phyloP scores from a whole-genome alignment of 441 rosid genomes.

The Gossypium schwendimanii region DNA sequence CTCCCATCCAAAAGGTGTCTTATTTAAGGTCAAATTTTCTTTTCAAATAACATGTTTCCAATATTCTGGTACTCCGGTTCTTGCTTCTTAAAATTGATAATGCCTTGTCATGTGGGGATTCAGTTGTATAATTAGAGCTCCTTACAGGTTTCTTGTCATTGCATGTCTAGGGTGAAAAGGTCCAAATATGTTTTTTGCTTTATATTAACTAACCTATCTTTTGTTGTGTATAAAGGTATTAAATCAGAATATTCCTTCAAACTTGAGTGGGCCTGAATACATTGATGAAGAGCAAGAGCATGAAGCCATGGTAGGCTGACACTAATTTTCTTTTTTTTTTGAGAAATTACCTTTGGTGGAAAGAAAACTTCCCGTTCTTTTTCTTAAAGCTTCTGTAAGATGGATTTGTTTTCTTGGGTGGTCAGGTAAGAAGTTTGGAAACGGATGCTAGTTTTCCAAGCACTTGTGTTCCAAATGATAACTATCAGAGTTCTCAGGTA shows the following conservation, averaged over 20 bases:
- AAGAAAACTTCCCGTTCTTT: neutral
- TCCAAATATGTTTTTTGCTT: neutral
- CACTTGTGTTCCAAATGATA: neutral
- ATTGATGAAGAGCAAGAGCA: neutral
- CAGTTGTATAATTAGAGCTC: neutral
- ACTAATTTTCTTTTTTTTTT: neutral
- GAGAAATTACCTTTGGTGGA: neutral
- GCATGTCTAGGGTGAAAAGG: neutral
- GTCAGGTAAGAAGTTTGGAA: neutral
- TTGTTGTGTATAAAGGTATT: constrained; percentile 15
- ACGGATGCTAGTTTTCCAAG: constrained; percentile 13
- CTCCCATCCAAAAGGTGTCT: neutral
- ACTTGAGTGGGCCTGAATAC: constrained; percentile 8
- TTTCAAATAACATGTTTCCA: neutral
- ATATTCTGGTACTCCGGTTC: neutral
- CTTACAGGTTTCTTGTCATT: neutral
- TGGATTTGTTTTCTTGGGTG: neutral
- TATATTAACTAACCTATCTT: neutral
- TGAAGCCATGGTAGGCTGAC: constrained; percentile 8
- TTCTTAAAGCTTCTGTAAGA: neutral
- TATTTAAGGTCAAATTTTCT: neutral
- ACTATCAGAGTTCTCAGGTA: constrained; percentile 19
- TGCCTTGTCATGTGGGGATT: neutral
- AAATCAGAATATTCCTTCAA: constrained; percentile 8
- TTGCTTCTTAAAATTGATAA: constrained; percentile 6